Evolutionary conservation across 163 green algal genomes (phyloP).

Genomic region (Scenedesmus sp.): DNA sequence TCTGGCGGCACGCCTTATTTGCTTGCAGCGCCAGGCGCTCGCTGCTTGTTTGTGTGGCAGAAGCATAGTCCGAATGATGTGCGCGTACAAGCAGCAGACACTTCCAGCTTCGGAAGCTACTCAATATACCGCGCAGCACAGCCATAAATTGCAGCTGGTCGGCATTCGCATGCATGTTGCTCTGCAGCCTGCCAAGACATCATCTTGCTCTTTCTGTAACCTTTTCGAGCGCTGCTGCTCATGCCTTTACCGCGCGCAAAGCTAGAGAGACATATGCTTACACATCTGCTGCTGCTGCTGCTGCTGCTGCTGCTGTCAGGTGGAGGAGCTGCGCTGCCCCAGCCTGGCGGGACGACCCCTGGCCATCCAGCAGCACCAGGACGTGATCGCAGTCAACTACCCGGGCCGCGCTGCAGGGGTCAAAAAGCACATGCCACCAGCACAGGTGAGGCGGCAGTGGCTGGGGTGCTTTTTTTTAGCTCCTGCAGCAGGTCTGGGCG

Average conservation of each 20-base stretch:
- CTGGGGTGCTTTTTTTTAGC: not conserved
- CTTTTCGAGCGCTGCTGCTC: no score
- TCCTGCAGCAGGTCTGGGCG: not conserved
- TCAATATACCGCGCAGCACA: not conserved
- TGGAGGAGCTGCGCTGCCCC: constrained; percentile 60
- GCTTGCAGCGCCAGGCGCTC: no score
- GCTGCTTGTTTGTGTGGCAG: not conserved
- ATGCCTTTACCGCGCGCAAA: not conserved
- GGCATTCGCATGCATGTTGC: not conserved
- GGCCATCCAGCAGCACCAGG: constrained; percentile 75
- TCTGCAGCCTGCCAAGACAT: not conserved
- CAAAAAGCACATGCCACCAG: constrained; percentile 71
- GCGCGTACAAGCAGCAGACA: not conserved
- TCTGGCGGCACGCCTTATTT: no score
- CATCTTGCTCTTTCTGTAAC: not conserved
- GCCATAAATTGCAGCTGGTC: not conserved
- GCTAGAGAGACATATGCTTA: not conserved
- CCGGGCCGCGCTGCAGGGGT: constrained; percentile 65
- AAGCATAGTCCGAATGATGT: not conserved
- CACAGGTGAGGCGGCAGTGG: constrained; percentile 55
- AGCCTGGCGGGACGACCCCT: constrained; percentile 56
- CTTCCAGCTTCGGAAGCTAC: no score
- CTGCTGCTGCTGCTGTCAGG: constrained; percentile 48
- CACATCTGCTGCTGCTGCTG: not conserved
- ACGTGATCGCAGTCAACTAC: constrained; percentile 74